These are phyloP conservation scores for Pythium volutum DNA, from an alignment of 352 stramenopile species.

Conservation along the genomic window DNA sequence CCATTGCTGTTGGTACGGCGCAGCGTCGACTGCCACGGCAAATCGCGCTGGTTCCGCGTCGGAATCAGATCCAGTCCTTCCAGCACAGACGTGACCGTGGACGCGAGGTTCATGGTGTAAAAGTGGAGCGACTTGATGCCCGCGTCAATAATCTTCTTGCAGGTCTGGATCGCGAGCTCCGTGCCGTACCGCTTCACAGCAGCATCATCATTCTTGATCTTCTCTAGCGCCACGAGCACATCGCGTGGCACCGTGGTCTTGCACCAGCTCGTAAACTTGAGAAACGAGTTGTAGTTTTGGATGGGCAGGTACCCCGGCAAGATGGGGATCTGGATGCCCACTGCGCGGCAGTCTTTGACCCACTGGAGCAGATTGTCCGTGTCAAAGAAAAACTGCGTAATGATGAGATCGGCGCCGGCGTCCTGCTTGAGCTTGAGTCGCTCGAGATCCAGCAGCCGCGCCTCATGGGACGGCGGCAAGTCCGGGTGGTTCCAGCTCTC, in stretches of 20 bases:
- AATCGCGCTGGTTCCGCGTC: constrained; percentile 53
- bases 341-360: constrained; percentile 89
- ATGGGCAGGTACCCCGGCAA: constrained; percentile 91
- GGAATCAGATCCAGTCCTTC: constrained; percentile 68
- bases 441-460: constrained; percentile 88
- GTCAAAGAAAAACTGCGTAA: constrained; percentile 99
- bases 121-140: constrained; percentile 88
- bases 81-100: constrained; percentile 84
- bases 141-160: constrained; percentile 80
- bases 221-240: constrained; percentile 61
- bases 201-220: constrained; percentile 93
- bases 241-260: constrained; percentile 93
- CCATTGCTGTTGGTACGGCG: constrained; percentile 61
- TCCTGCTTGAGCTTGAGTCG: constrained; percentile 98
- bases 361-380: constrained; percentile 95
- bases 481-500: constrained; percentile 85
- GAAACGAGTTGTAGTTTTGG: constrained; percentile 95
- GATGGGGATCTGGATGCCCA: constrained; percentile 94
- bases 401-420: constrained; percentile 97
- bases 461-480: constrained; percentile 72
- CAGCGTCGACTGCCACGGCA: constrained; percentile 73
- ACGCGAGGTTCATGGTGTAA: constrained; percentile 95
- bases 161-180: constrained; percentile 93
- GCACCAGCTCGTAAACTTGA: constrained; percentile 98
- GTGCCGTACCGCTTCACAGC: constrained; percentile 94